Conservation (phyloP, 2,329 filamentous ascomycete species). For the Stemphylium vesicarium region DNA sequence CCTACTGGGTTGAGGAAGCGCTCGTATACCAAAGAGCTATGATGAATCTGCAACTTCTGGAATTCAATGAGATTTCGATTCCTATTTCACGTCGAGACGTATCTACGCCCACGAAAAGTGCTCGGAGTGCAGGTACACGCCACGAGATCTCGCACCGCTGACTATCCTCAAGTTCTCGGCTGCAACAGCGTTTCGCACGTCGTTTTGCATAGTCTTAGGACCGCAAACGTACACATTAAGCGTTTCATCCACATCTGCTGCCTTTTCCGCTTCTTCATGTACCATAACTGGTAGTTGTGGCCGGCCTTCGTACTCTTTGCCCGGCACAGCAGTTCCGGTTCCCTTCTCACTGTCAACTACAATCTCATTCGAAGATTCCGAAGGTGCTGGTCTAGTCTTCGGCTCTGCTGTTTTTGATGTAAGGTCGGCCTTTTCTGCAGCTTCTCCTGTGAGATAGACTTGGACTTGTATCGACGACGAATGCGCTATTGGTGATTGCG, state of each 20-base stretch:
- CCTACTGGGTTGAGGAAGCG: no score
- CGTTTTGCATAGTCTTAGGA: conserved; percentile 55
- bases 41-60: no score
- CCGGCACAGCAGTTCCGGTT: conserved; percentile 10
- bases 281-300: conserved; percentile 44
- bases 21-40: no score
- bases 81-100: no score
- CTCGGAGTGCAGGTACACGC: conserved; percentile 57
- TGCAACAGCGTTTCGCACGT: conserved; percentile 57
- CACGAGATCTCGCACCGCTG: conserved; percentile 34
- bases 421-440: conserved; percentile 12
- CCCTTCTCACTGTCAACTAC: background rate
- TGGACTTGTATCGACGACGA: conserved; percentile 26
- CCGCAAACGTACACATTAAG: conserved; percentile 53
- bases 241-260: conserved; percentile 21
- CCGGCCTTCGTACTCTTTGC: conserved; percentile 34
- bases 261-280: conserved; percentile 25
- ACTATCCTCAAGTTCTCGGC: conserved; percentile 50
- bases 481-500: conserved; percentile 20
- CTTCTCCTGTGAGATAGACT: conserved; percentile 36
- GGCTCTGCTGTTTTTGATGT: background rate
- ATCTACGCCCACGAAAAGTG: conserved; percentile 46
- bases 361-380: background rate
- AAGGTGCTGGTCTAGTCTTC: background rate
- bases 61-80: no score